Evolutionary conservation across 768 basidiomycete species (phyloP).

Genomic region (Boletus pseudo-olivaceus): DNA sequence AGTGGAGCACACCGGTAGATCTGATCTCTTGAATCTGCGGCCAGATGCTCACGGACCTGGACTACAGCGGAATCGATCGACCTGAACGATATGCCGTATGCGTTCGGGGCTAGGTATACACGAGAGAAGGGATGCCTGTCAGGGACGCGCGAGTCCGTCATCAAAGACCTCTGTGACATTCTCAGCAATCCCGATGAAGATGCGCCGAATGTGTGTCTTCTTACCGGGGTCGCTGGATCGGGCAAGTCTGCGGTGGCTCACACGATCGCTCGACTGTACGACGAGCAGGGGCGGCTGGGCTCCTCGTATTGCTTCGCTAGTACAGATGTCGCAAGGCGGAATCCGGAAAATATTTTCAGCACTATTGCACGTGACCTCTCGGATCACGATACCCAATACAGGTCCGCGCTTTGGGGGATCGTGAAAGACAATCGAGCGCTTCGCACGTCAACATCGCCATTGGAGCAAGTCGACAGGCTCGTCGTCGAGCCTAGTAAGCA

Average conservation of each 20-base stretch:
- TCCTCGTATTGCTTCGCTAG: constrained; percentile 31
- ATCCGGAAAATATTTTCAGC: constrained; percentile 28
- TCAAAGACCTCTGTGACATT: constrained; percentile 15
- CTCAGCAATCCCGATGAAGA: constrained; percentile 9
- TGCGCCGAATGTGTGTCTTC: constrained; percentile 25
- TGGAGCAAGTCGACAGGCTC: constrained; percentile 27
- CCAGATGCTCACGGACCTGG: neutral
- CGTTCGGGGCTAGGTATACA: constrained; percentile 20
- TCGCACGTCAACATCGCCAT: constrained; percentile 14
- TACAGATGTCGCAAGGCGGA: constrained; percentile 11
- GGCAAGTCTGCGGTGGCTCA: constrained; percentile 34
- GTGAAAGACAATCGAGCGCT: constrained; percentile 25
- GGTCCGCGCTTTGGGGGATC: constrained; percentile 9
- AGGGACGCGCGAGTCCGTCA: constrained; percentile 19
- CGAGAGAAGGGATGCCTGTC: constrained; percentile 17
- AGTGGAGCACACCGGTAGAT: constrained; percentile 4
- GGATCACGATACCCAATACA: constrained; percentile 28
- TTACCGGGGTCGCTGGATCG: constrained; percentile 27
- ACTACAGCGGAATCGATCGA: constrained; percentile 13
- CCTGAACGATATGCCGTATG: constrained; percentile 21
- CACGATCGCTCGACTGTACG: constrained; percentile 26
- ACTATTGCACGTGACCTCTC: constrained; percentile 34
- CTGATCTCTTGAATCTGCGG: neutral
- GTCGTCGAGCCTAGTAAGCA: constrained; percentile 24
- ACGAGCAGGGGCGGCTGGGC: constrained; percentile 27